Percentiles rank a stretch among this genome's conserved stretches.
Evolutionary conservation across 2,329 filamentous ascomycete genomes (phyloP).

Genomic region (Fusarium neocosmosporiellum): DNA sequence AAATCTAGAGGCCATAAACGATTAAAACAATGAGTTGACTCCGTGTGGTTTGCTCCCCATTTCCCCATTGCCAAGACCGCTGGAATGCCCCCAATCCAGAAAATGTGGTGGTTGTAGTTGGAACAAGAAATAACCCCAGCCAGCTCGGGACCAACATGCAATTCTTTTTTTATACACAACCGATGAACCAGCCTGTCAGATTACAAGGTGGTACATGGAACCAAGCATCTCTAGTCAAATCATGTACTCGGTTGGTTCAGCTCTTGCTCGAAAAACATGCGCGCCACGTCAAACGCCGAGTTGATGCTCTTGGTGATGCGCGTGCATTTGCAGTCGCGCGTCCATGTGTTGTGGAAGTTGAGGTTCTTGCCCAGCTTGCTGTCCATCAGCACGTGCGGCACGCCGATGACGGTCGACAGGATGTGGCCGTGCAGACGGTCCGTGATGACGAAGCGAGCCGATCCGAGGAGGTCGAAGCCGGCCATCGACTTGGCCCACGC

Average conservation of each 20-base stretch:
- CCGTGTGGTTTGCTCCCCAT: background rate
- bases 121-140: conserved; percentile 18
- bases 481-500: conserved; percentile 43
- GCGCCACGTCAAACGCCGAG: conserved; percentile 38
- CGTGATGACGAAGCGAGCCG: conserved; percentile 42
- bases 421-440: conserved; percentile 44
- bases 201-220: background rate
- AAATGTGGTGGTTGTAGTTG: conserved; percentile 6
- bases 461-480: conserved; percentile 41
- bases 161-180: background rate
- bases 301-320: conserved; percentile 39
- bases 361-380: conserved; percentile 46
- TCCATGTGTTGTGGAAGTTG: conserved; percentile 46
- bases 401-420: conserved; percentile 41
- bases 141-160: conserved; percentile 19
- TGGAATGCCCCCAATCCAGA: conserved; percentile 1
- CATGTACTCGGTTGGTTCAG: conserved; percentile 4
- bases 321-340: conserved; percentile 40
- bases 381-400: conserved; percentile 44
- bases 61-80: conserved; percentile 4
- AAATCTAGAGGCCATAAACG: conserved; percentile 21
- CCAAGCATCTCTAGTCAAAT: background rate
- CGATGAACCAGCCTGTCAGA: background rate
- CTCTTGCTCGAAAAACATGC: conserved; percentile 34
- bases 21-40: background rate